phyloP scores from a whole-genome alignment of 2,329 filamentous ascomycete genomes.

The Gyromitra esculenta region DNA sequence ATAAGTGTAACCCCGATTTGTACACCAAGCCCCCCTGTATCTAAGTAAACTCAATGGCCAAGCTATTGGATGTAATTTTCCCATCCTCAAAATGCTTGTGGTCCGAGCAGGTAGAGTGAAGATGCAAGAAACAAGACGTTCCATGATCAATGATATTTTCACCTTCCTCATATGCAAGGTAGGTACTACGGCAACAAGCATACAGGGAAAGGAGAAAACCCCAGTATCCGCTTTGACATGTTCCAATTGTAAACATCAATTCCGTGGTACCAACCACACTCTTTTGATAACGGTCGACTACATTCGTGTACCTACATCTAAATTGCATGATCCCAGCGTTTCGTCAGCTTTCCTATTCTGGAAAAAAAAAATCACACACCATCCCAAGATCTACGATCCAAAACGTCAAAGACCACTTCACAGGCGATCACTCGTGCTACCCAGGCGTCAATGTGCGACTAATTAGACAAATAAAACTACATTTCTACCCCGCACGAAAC shows the following conservation, averaged over 20 bases:
- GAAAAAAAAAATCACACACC: background rate
- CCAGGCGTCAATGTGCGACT: constrained; percentile 2
- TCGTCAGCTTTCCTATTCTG: background rate
- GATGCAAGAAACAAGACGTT: constrained; percentile 3
- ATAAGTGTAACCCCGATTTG: constrained; percentile 6
- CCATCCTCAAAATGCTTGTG: background rate
- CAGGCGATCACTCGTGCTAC: constrained; percentile 39
- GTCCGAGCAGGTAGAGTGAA: background rate
- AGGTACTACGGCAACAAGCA: constrained; percentile 13
- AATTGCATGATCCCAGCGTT: background rate
- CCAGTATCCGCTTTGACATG: constrained; percentile 9
- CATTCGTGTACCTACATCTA: constrained; percentile 10
- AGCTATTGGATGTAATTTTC: constrained; percentile 3
- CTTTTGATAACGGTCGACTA: constrained; percentile 21
- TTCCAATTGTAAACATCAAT: constrained; percentile 2
- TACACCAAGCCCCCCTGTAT: constrained; percentile 17
- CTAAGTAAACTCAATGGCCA: constrained; percentile 5
- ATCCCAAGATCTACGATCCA: background rate
- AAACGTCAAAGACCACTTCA: constrained; percentile 25
- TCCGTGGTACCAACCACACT: constrained; percentile 3
- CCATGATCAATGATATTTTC: constrained; percentile 26
- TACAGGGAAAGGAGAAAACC: background rate
- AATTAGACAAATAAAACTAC: background rate
- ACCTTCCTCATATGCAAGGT: background rate
- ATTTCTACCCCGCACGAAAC: constrained; percentile 1